A percentile compares a stretch with the other conserved stretches of the same genome.
phyloP scores from a whole-genome alignment of 805 yeast species.

The Schizosaccharomyces octosporus region DNA sequence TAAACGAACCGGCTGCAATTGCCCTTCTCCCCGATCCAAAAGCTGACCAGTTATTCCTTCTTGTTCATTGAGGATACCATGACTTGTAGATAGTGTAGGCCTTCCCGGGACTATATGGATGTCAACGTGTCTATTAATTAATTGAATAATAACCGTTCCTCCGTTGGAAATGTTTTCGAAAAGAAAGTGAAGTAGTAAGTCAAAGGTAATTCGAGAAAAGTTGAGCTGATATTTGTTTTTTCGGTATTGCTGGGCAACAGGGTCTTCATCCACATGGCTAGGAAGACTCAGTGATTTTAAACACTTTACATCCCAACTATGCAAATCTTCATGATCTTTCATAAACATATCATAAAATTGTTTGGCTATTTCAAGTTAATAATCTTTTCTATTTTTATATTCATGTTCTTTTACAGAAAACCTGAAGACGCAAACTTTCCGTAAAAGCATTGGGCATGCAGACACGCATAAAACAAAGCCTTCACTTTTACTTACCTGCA shows the following conservation, averaged over 20 bases:
- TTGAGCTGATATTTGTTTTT: conserved; percentile 47
- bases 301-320: conserved; percentile 50
- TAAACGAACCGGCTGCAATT: conserved; percentile 47
- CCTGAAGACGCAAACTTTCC: no score
- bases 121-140: conserved; percentile 62
- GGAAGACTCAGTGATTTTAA: conserved; percentile 52
- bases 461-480: no score
- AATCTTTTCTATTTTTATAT: background rate
- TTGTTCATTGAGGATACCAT: conserved; percentile 28
- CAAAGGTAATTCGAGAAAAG: conserved; percentile 64
- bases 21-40: conserved; percentile 30
- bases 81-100: conserved; percentile 12
- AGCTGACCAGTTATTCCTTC: conserved; percentile 18
- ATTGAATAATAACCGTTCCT: conserved; percentile 63
- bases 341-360: conserved; percentile 49
- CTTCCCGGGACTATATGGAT: conserved; percentile 14
- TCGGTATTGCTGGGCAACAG: conserved; percentile 50
- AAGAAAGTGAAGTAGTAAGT: conserved; percentile 57
- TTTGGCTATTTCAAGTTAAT: background rate
- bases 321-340: conserved; percentile 47
- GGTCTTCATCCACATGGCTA: conserved; percentile 65
- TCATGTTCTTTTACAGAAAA: background rate
- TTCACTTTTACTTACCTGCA: background rate
- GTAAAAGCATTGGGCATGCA: no score
- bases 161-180: conserved; percentile 85